These are phyloP conservation scores for Nematodospora anomalae DNA, from an alignment of 1,139 yeast species.

Conservation along the genomic window DNA sequence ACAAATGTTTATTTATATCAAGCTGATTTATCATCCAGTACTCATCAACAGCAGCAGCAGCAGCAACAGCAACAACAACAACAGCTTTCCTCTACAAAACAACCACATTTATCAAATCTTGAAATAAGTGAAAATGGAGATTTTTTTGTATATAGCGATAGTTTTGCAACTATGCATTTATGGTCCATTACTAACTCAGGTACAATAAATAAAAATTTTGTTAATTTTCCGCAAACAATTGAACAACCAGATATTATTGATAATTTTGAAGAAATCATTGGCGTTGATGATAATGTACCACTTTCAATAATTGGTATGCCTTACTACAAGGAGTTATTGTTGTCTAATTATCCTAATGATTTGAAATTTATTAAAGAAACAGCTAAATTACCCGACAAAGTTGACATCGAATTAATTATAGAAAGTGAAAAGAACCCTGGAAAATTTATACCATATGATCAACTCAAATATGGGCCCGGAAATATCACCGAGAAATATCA, in stretches of 20 bases:
- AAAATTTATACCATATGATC: slow-evolving; percentile 49
- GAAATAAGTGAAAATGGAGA: slow-evolving; percentile 83
- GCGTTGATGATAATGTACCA: slow-evolving; percentile 51
- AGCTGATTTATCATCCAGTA: slow-evolving; percentile 51
- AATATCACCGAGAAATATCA: slow-evolving; percentile 51
- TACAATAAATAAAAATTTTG: slow-evolving; percentile 32
- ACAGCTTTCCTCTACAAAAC: slow-evolving; percentile 14
- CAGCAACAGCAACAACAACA: too few species aligned
- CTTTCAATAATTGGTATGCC: slow-evolving; percentile 83
- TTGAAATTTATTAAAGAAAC: slow-evolving; percentile 55
- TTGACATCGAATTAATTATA: slow-evolving; percentile 39
- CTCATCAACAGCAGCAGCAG: too few species aligned
- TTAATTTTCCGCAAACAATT: slow-evolving; percentile 47
- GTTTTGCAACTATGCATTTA: slow-evolving; percentile 62
- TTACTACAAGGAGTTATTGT: slow-evolving; percentile 70
- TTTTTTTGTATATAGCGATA: slow-evolving; percentile 67
- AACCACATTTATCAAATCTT: slow-evolving; percentile 48
- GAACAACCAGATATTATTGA: slow-evolving; percentile 49
- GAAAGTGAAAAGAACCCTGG: slow-evolving; percentile 18
- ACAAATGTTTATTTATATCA: slow-evolving; percentile 61
- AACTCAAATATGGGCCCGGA: slow-evolving; percentile 53
- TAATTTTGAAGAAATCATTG: slow-evolving; percentile 22
- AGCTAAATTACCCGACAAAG: slow-evolving; percentile 47
- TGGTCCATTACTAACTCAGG: slow-evolving; percentile 59
- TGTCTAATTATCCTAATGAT: slow-evolving; percentile 78